Evolutionary conservation across 1,284 basidiomycete genomes (phyloP).

Genomic region (Agaricales sp.): DNA sequence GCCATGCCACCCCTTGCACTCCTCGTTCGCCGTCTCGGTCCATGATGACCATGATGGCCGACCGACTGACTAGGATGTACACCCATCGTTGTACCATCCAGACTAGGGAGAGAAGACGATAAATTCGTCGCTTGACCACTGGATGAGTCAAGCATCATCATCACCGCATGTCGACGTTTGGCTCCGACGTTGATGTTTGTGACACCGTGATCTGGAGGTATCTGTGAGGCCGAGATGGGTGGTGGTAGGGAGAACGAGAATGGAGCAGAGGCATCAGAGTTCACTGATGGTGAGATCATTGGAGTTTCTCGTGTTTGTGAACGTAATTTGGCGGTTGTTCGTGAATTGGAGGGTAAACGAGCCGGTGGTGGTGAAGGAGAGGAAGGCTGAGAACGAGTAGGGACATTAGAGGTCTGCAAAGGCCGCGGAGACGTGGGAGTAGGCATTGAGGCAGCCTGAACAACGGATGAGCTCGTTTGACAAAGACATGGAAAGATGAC

Average conservation of each 20-base stretch:
- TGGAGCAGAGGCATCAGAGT: conserved; percentile 11
- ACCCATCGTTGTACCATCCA: conserved; percentile 15
- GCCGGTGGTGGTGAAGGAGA: conserved; percentile 23
- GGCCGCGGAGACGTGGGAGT: conserved; percentile 6
- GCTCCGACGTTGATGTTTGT: conserved; percentile 16
- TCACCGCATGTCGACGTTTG: conserved; percentile 27
- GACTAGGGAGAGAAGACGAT: conserved; percentile 29
- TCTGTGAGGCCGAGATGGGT: conserved; percentile 6
- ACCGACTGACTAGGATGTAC: conserved; percentile 12
- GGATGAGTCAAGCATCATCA: conserved; percentile 17
- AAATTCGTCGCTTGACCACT: conserved; percentile 2
- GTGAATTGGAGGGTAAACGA: background rate
- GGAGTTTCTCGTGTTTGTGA: background rate
- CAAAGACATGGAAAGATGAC: background rate
- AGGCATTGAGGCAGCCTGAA: background rate
- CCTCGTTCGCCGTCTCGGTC: conserved; percentile 28
- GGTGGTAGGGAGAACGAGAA: conserved; percentile 8
- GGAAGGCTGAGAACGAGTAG: conserved; percentile 13
- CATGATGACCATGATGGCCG: conserved; percentile 12
- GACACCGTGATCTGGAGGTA: conserved; percentile 7
- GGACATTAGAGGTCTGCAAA: conserved; percentile 13
- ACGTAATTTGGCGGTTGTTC: background rate
- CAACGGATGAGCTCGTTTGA: background rate
- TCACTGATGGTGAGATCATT: conserved; percentile 12
- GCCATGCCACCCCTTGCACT: conserved; percentile 24